Evolutionary conservation across 1,284 basidiomycete genomes (phyloP), one percentile per base, ranked within the genome.

Genomic region (Malassezia pachydermatis): DNA sequence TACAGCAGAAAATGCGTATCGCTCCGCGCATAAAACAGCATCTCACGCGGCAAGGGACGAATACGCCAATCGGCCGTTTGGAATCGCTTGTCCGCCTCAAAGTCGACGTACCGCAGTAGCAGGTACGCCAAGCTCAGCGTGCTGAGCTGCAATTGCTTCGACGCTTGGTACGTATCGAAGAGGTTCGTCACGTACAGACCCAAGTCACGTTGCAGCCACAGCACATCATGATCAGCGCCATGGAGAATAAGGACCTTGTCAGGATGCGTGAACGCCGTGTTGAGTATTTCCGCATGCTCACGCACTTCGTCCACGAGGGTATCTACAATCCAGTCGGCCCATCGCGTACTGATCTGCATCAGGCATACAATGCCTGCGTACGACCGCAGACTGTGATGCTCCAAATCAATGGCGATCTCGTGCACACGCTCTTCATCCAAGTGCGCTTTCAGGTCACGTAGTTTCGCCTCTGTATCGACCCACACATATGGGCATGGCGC

Each of bases 11-110:
- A 94, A 72, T 98, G 92, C 0, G 92, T 98, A 72, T 98, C 92
- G 4, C 86, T 86, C 17, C 89, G 83, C 2, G 92, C 92, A 69
- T 98, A 98, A 47, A 80, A 76, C 24, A 88, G 74, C 89, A 96
- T 94, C 60, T 87, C 87, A 36, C 80, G 73, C 0, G 89, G 84
- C 8, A 98, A 74, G 0, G 92, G 92, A 38, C 86, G 66, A 61
- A 95, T 87, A 22, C 92, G 81, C 92, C 92, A 98, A 72, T 98
- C 92, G 9, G 92, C 92, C 14, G 89, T 76, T 70, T 96, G 92
- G 69, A 90, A 96, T 17, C 86, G 80, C 74, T 98, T 98, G 75
- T 98, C 92, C 0, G 92, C 81, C n/a, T 79, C 79, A 65, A 90
- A 90, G 63, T 86, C 81, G 66, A 86, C 89, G 66, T 88, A 96